Evolutionary conservation across 441 rosid species (phyloP), one percentile per base, ranked within the genome.

Genomic region (Erodium moschatum): DNA sequence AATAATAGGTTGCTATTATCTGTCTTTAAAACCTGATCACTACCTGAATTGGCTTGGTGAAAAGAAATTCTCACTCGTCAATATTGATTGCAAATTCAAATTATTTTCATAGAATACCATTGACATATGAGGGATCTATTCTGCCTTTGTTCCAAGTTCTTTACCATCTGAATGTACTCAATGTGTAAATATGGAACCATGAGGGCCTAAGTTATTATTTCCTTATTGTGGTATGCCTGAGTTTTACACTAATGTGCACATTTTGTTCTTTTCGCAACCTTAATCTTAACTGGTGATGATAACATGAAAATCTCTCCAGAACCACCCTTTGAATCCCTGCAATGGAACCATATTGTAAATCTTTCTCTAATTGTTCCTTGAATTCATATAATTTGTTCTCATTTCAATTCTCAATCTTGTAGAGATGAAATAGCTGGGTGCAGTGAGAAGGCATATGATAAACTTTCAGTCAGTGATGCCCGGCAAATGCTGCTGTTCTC

Each of bases 371-470:
- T 54, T 54, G 6, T 31, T 31, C 35, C 6, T 31, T 16, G 8
- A 18, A 6, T 54, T 16, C 15, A 19, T 54, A 18, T 54, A 1
- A 54, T 54, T 54, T 46, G 15, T 11, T n/a, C 69, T 44, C 54
- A 15, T 67, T 69, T 33, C 11, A 67, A 16, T 56, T 65, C 35
- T 61, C 6, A 70, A 33, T 7, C 69, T 70, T 75, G 19, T 74
- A 93, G 97, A 78, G 97, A 93, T 73, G 98, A 93, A 76, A 91
- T 91, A 78, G 89, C 96, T 69, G 97, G 98, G 73, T 93, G 98
- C 85, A 93, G 93, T 63, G 98, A 93, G 89, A 93, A 89, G 84
- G 98, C 98, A 60, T 91, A 89, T 68, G 96, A 91, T 80, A 86
- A 77, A 77, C 86, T 93, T 74, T 89, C 96, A 18, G 42, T 88